phyloP scores from a whole-genome alignment of 768 basidiomycete species.

The Tylopilus rubrobrunneus region DNA sequence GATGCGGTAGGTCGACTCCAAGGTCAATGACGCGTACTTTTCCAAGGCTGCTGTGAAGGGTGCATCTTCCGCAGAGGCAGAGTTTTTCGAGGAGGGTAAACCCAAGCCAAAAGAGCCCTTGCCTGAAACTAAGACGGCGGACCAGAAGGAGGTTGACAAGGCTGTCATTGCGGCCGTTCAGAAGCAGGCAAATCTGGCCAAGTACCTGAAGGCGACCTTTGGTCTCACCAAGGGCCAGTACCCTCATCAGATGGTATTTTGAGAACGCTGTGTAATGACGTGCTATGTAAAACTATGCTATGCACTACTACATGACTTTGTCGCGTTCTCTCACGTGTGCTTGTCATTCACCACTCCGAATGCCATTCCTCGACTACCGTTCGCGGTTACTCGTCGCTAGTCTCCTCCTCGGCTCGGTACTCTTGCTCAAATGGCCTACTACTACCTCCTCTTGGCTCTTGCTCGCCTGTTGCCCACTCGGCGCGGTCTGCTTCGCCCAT shows the following conservation, averaged over 20 bases:
- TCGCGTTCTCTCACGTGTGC: conserved; percentile 15
- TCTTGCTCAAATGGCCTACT: conserved; percentile 21
- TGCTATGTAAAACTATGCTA: conserved; percentile 26
- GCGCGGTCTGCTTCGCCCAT: conserved; percentile 51
- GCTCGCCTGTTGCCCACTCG: conserved; percentile 46
- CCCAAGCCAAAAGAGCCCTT: conserved; percentile 85
- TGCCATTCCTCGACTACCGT: conserved; percentile 3
- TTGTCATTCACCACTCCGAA: conserved; percentile 3
- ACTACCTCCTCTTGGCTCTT: conserved; percentile 35
- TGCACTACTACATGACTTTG: conserved; percentile 17
- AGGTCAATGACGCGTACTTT: conserved; percentile 95
- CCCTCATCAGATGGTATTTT: conserved; percentile 94
- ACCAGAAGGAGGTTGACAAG: conserved; percentile 87
- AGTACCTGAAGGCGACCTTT: conserved; percentile 91
- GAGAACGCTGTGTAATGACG: conserved; percentile 23
- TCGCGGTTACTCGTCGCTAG: conserved; percentile 10
- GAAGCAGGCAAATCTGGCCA: conserved; percentile 85
- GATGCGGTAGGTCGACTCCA: conserved; percentile 65
- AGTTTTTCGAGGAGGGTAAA: conserved; percentile 95
- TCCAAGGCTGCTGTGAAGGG: conserved; percentile 70
- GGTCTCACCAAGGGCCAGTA: conserved; percentile 96
- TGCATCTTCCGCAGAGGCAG: conserved; percentile 82
- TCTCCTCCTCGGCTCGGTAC: conserved; percentile 9
- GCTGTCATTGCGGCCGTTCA: conserved; percentile 79
- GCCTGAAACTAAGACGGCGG: conserved; percentile 81